Conservation (phyloP, 805 yeast species). For the Metschnikowia noctiluminum region DNA sequence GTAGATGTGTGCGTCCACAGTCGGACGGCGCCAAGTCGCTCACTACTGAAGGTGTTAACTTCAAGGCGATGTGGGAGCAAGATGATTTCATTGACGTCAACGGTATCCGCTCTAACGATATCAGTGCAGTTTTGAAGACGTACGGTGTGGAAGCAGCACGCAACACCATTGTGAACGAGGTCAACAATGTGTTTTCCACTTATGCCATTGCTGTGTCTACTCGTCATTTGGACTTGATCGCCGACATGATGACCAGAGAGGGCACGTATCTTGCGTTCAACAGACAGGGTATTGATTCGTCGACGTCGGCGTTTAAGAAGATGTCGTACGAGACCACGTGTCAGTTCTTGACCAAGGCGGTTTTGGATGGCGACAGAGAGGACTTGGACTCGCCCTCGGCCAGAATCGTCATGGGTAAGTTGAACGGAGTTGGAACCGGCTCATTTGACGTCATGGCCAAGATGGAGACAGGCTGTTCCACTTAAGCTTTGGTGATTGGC, state of each 20-base stretch:
- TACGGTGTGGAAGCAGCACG: constrained; percentile 99
- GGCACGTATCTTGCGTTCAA: constrained; percentile 95
- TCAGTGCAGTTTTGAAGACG: constrained; percentile 81
- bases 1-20: constrained; percentile 85
- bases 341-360: constrained; percentile 95
- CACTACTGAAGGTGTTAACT: constrained; percentile 97
- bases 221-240: constrained; percentile 94
- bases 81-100: constrained; percentile 89
- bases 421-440: constrained; percentile 93
- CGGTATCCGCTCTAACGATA: constrained; percentile 87
- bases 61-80: constrained; percentile 97
- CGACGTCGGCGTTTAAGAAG: constrained; percentile 94
- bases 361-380: constrained; percentile 86
- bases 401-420: constrained; percentile 85
- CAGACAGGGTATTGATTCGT: constrained; percentile 96
- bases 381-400: constrained; percentile 90
- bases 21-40: constrained; percentile 49
- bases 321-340: constrained; percentile 99
- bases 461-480: constrained; percentile 4
- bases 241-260: constrained; percentile 99
- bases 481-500: background rate
- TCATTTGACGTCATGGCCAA: constrained; percentile 74
- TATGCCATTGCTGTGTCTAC: constrained; percentile 91
- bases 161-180: constrained; percentile 93
- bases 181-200: constrained; percentile 91